Evolutionary conservation across 1,284 basidiomycete genomes (phyloP).

Genomic region (Omphalotus olearius): DNA sequence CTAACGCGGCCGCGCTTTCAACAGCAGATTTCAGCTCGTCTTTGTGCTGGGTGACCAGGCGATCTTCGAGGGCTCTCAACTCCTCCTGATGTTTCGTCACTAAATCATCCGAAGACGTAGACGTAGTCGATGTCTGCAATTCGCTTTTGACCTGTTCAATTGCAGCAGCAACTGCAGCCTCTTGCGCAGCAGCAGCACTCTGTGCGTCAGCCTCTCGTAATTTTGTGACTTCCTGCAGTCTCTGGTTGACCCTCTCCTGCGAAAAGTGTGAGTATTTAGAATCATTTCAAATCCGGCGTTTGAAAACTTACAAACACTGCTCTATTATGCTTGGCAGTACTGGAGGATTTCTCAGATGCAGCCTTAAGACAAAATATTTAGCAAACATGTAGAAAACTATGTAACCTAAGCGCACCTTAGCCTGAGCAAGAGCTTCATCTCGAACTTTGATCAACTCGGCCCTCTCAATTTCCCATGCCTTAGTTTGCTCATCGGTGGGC

Average conservation of each 20-base stretch:
- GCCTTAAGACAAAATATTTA: constrained; percentile 28
- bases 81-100: constrained; percentile 55
- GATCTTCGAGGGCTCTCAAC: constrained; percentile 48
- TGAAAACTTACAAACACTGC: constrained; percentile 16
- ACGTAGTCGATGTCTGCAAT: constrained; percentile 23
- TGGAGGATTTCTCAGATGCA: constrained; percentile 38
- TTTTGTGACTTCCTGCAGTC: constrained; percentile 21
- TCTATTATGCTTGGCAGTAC: constrained; percentile 38
- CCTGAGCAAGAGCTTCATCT: constrained; percentile 52
- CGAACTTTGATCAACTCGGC: constrained; percentile 50
- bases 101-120: constrained; percentile 33
- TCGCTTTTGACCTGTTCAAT: constrained; percentile 51
- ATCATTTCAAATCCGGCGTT: constrained; percentile 25
- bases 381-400: not conserved
- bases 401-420: constrained; percentile 38
- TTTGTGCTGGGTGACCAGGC: constrained; percentile 48
- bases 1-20: constrained; percentile 42
- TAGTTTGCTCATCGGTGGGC: constrained; percentile 28
- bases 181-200: constrained; percentile 33
- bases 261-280: constrained; percentile 15
- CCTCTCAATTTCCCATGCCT: constrained; percentile 56
- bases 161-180: constrained; percentile 46
- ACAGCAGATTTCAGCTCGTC: constrained; percentile 50
- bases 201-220: constrained; percentile 31
- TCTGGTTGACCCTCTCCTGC: constrained; percentile 43